Evolutionary conservation across 768 basidiomycete genomes (phyloP).

Genomic region (Symmetrospora coprosmae): DNA sequence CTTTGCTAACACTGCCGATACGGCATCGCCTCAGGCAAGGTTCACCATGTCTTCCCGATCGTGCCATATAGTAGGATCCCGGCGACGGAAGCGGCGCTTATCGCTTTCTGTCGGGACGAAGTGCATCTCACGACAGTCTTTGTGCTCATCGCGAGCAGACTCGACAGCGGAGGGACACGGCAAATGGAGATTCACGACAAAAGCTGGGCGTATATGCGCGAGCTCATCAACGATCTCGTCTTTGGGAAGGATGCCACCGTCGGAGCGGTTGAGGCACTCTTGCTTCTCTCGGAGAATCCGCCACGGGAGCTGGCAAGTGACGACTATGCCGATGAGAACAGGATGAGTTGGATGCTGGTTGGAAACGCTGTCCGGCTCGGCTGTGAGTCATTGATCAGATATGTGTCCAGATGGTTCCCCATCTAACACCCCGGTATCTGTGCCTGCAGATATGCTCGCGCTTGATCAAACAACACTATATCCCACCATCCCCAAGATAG

Average conservation of each 20-base stretch:
- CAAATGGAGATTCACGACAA: slow-evolving; percentile 19
- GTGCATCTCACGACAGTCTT: slow-evolving; percentile 27
- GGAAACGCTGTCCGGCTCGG: slow-evolving; percentile 20
- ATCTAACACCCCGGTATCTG: too few relatives aligned
- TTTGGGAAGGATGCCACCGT: slow-evolving; percentile 26
- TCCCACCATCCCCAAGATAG: not conserved
- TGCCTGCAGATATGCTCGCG: slow-evolving; percentile 11
- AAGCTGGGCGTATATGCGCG: slow-evolving; percentile 23
- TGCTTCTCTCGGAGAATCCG: slow-evolving; percentile 29
- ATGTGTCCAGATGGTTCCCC: too few relatives aligned
- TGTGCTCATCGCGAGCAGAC: slow-evolving; percentile 23
- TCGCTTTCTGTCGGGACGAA: slow-evolving; percentile 24
- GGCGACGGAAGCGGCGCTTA: slow-evolving; percentile 19
- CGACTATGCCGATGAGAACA: slow-evolving; percentile 22
- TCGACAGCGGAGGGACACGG: not conserved
- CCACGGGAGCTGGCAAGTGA: slow-evolving; percentile 18
- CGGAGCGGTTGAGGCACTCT: slow-evolving; percentile 29
- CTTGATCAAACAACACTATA: slow-evolving; percentile 20
- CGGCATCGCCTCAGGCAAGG: too few relatives aligned
- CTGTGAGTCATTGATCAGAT: too few relatives aligned
- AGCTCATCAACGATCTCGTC: slow-evolving; percentile 24
- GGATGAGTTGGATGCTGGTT: slow-evolving; percentile 24
- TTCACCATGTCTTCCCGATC: slow-evolving; percentile 29
- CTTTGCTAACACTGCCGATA: too few relatives aligned
- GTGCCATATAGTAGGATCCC: slow-evolving; percentile 24